These are phyloP conservation scores for Pestalotiopsis sp. DNA, from an alignment of 2,329 filamentous ascomycete species.

Conservation along the genomic window DNA sequence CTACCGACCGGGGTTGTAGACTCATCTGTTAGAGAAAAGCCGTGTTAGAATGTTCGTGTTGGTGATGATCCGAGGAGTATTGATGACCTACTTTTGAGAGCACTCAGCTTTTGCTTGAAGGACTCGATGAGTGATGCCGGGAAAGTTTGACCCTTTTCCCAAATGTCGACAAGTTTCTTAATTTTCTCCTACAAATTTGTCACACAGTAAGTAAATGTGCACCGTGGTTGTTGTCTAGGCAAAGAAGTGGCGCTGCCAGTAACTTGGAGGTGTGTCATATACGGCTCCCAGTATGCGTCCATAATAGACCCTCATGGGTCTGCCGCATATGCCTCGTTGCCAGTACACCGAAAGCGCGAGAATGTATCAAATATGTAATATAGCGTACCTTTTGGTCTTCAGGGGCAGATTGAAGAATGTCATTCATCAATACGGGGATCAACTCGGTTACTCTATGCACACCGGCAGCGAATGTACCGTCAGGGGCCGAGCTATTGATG, in stretches of 20 bases:
- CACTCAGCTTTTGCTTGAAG: constrained; percentile 80
- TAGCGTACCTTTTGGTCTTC: constrained; percentile 94
- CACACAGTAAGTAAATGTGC: constrained; percentile 40
- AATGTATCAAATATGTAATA: constrained; percentile 32
- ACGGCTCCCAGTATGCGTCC: not conserved
- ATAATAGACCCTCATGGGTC: not conserved
- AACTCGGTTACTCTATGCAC: constrained; percentile 96
- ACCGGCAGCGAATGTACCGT: constrained; percentile 93
- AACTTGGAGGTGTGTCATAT: not conserved
- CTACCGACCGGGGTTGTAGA: constrained; percentile 75
- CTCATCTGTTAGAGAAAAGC: constrained; percentile 46
- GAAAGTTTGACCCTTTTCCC: constrained; percentile 95
- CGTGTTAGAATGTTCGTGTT: constrained; percentile 5
- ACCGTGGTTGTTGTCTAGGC: not conserved
- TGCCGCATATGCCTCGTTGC: constrained; percentile 21
- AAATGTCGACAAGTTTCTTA: constrained; percentile 93
- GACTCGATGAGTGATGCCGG: constrained; percentile 75
- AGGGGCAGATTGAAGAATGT: constrained; percentile 86
- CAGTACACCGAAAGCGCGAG: constrained; percentile 32
- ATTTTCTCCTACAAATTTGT: constrained; percentile 82
- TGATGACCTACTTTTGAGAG: constrained; percentile 64
- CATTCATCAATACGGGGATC: constrained; percentile 91
- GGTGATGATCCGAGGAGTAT: not conserved
- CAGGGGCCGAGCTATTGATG: constrained; percentile 77
- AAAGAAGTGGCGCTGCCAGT: not conserved